Percentiles rank a stretch among this genome's conserved stretches.
phyloP scores from a whole-genome alignment of 2,329 filamentous ascomycete species.

The Aureobasidium leucospermi region DNA sequence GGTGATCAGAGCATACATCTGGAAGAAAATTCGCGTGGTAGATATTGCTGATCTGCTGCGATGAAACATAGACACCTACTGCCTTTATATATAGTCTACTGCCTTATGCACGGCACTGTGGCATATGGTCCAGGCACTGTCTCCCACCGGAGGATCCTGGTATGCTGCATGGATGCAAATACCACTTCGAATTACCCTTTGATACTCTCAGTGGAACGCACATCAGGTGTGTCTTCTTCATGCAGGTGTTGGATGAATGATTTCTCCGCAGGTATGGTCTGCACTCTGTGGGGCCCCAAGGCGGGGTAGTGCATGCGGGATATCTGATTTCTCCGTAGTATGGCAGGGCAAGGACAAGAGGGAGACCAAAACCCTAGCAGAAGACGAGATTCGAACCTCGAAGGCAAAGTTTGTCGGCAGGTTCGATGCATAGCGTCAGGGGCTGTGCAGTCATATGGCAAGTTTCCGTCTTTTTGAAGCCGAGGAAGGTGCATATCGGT shows the following conservation, averaged over 20 bases:
- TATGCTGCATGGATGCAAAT: neutral
- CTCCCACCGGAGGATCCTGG: neutral
- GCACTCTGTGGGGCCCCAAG: neutral
- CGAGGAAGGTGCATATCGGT: neutral
- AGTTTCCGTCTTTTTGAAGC: neutral
- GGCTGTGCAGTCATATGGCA: neutral
- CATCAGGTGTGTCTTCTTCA: neutral
- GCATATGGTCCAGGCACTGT: neutral
- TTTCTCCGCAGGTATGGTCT: neutral
- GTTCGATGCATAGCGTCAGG: neutral
- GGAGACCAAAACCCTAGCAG: neutral
- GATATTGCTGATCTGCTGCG: slow-evolving; percentile 5
- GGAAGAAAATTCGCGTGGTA: neutral
- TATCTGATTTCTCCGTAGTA: neutral
- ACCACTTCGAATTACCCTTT: neutral
- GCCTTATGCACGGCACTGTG: neutral
- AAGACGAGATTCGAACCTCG: too few species aligned
- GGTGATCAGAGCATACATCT: neutral
- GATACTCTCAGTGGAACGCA: neutral
- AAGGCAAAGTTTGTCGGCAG: neutral
- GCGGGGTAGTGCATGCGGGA: slow-evolving; percentile 2
- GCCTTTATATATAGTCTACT: neutral
- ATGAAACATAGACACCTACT: neutral
- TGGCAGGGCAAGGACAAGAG: neutral
- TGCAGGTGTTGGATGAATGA: neutral